Evolutionary conservation across 2,329 filamentous ascomycete species (phyloP), one percentile per base, ranked within the genome.

Genomic region (Aspergillus melleus): DNA sequence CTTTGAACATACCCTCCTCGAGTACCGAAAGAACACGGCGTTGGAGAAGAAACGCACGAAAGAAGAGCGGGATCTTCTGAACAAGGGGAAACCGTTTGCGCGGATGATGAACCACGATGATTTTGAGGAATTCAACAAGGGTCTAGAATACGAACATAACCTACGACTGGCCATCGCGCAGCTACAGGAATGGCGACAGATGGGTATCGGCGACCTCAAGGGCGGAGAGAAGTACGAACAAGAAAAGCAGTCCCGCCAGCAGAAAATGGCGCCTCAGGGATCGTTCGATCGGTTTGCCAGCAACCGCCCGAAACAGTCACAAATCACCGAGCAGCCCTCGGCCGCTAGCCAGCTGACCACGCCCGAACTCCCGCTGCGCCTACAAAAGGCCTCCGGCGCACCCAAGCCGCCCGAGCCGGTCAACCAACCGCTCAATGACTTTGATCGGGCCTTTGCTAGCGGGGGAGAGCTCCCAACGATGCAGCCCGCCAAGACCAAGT

Each of bases 41-140:
- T 76, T 89, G 4, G 95, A 99, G 72, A 99, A 98, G 85, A 96
- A 93, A 78, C 86, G 93, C 36, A 96, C 92, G 0, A 98, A 98
- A 72, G 95, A 99, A 73, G 95, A 99, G 75, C 86, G 90, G 56
- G 95, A 98, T 55, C 78, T 98, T 14, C 77, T 96, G 16, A 94
- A 94, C 77, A 96, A 96, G 74, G 90, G 92, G 5, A 99, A 99
- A 70, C 95, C 95, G 0, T 97, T 97, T 70, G 94, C 92, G 2
- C 87, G 94, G 47, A 96, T 98, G 86, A 97, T 98, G 94, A 96
- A 94, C 69, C 89, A 90, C 68, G 84, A 89, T 51, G 95, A 99
- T 74, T 98, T 96, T 70, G 90, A 96, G 64, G 86, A 88, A 11
- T 88, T 98, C 66, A 90, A 89, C 66, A 88, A 92, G 61, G 93